Percentiles rank a stretch among this genome's conserved stretches.
Evolutionary conservation across 768 basidiomycete species (phyloP).

Genomic region (Terana coerulea): DNA sequence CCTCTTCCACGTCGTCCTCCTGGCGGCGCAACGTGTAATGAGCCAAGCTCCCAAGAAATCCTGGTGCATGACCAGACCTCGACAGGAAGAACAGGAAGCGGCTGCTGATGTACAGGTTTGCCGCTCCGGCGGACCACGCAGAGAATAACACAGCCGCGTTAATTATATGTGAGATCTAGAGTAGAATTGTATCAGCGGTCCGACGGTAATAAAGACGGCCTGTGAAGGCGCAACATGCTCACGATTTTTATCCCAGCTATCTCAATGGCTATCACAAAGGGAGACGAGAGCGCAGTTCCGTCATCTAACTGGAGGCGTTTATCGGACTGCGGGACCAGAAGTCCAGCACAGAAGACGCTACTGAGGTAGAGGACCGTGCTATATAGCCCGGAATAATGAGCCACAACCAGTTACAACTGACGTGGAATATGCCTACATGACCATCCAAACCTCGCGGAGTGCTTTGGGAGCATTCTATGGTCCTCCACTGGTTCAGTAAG

Average conservation of each 20-base stretch:
- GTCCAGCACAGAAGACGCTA: slow-evolving; percentile 38
- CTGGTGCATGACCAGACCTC: slow-evolving; percentile 37
- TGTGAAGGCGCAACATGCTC: slow-evolving; percentile 21
- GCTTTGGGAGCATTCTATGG: slow-evolving; percentile 21
- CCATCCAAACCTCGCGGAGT: slow-evolving; percentile 18
- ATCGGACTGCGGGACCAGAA: slow-evolving; percentile 34
- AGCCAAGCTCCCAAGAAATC: slow-evolving; percentile 17
- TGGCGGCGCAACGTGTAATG: slow-evolving; percentile 17
- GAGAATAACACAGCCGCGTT: slow-evolving; percentile 43
- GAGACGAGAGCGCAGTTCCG: slow-evolving; percentile 32
- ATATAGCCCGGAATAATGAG: neutral
- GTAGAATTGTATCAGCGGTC: neutral
- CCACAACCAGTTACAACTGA: neutral
- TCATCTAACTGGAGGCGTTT: slow-evolving; percentile 21
- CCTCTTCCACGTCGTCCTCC: too few relatives aligned
- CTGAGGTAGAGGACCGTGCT: slow-evolving; percentile 36
- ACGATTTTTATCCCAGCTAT: slow-evolving; percentile 37
- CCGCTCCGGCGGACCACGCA: slow-evolving; percentile 50
- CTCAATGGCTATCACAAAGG: slow-evolving; percentile 44
- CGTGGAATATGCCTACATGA: slow-evolving; percentile 17
- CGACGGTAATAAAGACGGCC: slow-evolving; percentile 4
- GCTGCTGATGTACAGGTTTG: slow-evolving; percentile 47
- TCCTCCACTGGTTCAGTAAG: neutral
- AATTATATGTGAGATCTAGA: slow-evolving; percentile 33
- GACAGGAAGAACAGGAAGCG: slow-evolving; percentile 49